Base-by-base conservation (phyloP, 2,329 filamentous ascomycete genomes). In the Phoma sp. region DNA sequence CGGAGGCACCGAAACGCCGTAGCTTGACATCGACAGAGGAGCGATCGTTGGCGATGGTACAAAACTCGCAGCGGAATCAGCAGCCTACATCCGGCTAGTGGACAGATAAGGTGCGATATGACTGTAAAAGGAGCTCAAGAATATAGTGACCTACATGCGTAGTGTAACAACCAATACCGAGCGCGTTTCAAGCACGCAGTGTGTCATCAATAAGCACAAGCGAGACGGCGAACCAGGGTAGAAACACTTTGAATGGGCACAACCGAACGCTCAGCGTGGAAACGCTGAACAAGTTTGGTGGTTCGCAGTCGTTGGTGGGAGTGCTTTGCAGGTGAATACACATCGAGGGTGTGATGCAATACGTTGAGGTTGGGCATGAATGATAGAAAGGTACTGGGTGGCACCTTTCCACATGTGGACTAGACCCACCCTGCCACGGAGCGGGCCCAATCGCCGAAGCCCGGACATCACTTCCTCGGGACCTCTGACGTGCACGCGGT, bases 161-260 rank as follows among this genome's bases (percentile, higher is more conserved):
- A 42, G 28, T 14, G 39, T 33, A 34, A 11, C 45, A 34, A 11
- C 45, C n/a, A 45, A 47, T 39, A 40, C 51, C 23, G 32, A 40
- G 28, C 36, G n/a, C 29, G 20, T 15, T 26, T 34, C 29, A 45
- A 40, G 39, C 39, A 38, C 23, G 39, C 32, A 36, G 17, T 36
- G 30, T 36, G 39, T 49, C 32, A 43, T 48, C 26, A 43, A 34
- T 52, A 39, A 53, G 38, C 45, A 29, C 26, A 53, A 48, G 51
- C 51, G 51, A 53, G 28, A 28, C 33, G 12, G 26, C 12, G 15
- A 28, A 30, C 38, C 32, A 43, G 51, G 38, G 38, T 48, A 21
- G 12, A 28, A 30, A 5, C 4, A 4, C 5, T 14, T 4, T 23
- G 4, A 11, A 14, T 9, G 15, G 15, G 17, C 26, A 39, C 11